phyloP scores from a whole-genome alignment of 352 stramenopile genomes.

The Globisporangium alternatum region DNA sequence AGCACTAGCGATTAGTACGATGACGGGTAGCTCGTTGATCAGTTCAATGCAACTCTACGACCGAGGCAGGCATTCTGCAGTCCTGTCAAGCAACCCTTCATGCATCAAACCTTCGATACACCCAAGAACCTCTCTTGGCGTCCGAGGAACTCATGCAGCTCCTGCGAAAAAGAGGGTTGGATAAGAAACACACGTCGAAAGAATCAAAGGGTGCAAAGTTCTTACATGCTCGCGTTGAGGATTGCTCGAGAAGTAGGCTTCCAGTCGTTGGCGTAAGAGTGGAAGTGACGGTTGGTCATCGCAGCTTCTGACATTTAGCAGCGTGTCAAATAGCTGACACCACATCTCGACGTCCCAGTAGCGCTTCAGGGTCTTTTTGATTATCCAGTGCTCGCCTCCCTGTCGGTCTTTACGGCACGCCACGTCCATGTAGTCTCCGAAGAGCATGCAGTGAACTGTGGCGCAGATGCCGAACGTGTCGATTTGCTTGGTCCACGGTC shows the following conservation, averaged over 20 bases:
- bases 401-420: conserved; percentile 24
- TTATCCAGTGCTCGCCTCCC: conserved; percentile 34
- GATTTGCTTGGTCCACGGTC: conserved; percentile 80
- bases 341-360: conserved; percentile 83
- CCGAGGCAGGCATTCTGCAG: neutral
- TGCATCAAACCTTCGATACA: conserved; percentile 35
- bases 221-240: conserved; percentile 43
- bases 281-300: conserved; percentile 57
- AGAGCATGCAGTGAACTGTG: conserved; percentile 80
- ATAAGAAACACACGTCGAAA: conserved; percentile 6
- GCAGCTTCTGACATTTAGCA: conserved; percentile 76
- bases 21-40: neutral
- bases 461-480: conserved; percentile 81
- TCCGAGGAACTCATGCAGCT: conserved; percentile 46
- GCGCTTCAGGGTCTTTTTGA: conserved; percentile 62
- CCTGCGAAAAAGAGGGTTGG: conserved; percentile 31
- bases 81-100: neutral
- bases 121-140: conserved; percentile 52
- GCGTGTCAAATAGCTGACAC: conserved; percentile 58
- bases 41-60: conserved; percentile 5
- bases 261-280: conserved; percentile 37
- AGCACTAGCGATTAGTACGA: neutral
- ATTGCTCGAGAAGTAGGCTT: conserved; percentile 51
- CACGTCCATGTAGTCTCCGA: conserved; percentile 84
- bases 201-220: neutral